Conservation (phyloP, 2,329 filamentous ascomycete species). For the Torrubiella hemipterigena region DNA sequence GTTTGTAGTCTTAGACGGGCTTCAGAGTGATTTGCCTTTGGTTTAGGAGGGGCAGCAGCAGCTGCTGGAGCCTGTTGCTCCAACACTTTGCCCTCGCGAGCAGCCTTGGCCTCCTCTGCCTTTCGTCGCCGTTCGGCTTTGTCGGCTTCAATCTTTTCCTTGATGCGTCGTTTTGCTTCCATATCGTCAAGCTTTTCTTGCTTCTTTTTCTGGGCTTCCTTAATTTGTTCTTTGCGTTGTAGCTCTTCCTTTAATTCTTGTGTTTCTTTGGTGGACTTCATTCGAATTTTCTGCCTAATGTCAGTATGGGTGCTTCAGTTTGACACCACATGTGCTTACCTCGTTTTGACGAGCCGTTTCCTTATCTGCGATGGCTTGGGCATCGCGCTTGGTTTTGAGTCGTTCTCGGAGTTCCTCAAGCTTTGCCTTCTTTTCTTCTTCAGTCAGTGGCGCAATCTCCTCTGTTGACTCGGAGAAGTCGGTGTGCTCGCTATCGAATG, state of each 20-base stretch:
- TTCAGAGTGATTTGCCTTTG: conserved; percentile 63
- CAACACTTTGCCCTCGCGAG: conserved; percentile 59
- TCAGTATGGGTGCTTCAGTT: not conserved
- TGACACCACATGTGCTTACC: too few relatives aligned
- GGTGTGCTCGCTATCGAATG: conserved; percentile 53
- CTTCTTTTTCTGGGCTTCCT: conserved; percentile 77
- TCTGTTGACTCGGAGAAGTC: conserved; percentile 92
- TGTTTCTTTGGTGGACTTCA: conserved; percentile 79
- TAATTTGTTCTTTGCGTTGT: conserved; percentile 77
- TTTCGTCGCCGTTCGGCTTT: conserved; percentile 81
- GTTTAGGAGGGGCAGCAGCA: conserved; percentile 39
- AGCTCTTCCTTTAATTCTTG: conserved; percentile 88
- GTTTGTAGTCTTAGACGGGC: conserved; percentile 75
- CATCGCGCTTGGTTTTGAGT: conserved; percentile 60
- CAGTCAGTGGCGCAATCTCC: conserved; percentile 79
- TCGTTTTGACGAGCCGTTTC: conserved; percentile 78
- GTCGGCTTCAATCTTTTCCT: conserved; percentile 89
- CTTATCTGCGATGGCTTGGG: conserved; percentile 60
- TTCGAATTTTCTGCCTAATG: conserved; percentile 48
- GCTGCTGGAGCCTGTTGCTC: conserved; percentile 29
- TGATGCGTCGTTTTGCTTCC: conserved; percentile 78
- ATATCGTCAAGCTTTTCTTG: conserved; percentile 78
- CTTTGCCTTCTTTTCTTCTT: conserved; percentile 77
- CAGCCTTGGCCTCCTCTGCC: conserved; percentile 74
- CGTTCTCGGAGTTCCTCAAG: conserved; percentile 64